Conservation (phyloP, 768 basidiomycete species). For the Pleurotus eryngii region DNA sequence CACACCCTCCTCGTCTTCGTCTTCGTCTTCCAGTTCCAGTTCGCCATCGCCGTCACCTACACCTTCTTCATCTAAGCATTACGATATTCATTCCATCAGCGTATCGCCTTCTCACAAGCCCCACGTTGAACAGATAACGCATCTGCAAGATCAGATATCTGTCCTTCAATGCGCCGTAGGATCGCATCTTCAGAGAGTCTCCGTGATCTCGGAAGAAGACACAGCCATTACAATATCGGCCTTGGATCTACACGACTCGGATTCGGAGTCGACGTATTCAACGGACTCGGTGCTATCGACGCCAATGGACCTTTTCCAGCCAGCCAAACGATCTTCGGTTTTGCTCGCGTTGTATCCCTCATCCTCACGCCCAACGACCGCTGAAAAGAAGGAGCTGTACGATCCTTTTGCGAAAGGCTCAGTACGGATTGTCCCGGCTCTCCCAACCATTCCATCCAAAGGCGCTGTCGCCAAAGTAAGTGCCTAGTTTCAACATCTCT, state of each 20-base stretch:
- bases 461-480: not conserved
- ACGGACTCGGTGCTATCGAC: not conserved
- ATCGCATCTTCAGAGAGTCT: not conserved
- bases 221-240: not conserved
- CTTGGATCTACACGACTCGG: not conserved
- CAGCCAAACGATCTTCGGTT: constrained; percentile 1
- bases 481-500: not conserved
- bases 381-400: not conserved
- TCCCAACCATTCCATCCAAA: not conserved
- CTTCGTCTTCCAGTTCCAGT: not conserved
- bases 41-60: not conserved
- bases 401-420: constrained; percentile 1
- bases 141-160: constrained; percentile 3
- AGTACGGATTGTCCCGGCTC: not conserved
- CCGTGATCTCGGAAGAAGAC: not conserved
- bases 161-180: not conserved
- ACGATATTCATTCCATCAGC: not conserved
- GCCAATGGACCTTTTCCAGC: not conserved
- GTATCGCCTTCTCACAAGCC: too few species aligned
- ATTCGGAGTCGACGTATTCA: constrained; percentile 3
- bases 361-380: not conserved
- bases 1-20: not conserved
- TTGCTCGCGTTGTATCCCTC: constrained; percentile 1
- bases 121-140: not conserved
- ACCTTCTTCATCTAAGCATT: not conserved